A percentile compares a stretch with the other conserved stretches of the same genome.
Conservation (phyloP, 306 rosid species). For the Fagus sylvatica region DNA sequence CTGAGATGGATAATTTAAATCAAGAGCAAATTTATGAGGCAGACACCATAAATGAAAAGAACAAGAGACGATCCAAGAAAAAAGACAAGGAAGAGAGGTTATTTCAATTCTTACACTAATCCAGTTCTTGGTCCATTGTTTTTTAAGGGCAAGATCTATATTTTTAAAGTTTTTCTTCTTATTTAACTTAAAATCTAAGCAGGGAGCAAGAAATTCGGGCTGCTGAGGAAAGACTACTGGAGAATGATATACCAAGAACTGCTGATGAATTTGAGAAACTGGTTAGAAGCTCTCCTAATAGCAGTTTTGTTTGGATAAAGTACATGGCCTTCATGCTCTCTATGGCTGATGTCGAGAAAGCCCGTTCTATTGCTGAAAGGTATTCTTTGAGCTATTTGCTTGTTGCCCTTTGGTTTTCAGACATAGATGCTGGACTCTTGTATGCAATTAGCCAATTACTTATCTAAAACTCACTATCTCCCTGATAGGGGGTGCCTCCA, state of each 20-base stretch:
- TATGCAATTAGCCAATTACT: not conserved
- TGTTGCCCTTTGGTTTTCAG: not conserved
- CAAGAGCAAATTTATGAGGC: slow-evolving; percentile 43
- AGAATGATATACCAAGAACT: slow-evolving; percentile 77
- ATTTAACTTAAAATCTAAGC: slow-evolving; percentile 16
- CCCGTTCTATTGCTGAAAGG: slow-evolving; percentile 94
- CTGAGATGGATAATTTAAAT: slow-evolving; percentile 35
- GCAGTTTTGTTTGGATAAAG: slow-evolving; percentile 85
- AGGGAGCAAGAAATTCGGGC: slow-evolving; percentile 76
- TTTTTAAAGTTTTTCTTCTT: not conserved
- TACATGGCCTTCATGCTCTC: slow-evolving; percentile 82
- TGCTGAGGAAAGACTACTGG: slow-evolving; percentile 84
- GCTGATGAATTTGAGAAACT: slow-evolving; percentile 92
- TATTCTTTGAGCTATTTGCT: slow-evolving; percentile 17
- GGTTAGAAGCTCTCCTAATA: slow-evolving; percentile 85
- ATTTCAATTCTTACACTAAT: slow-evolving; percentile 18
- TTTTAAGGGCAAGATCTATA: not conserved
- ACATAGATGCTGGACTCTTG: not conserved
- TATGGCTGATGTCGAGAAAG: slow-evolving; percentile 78
- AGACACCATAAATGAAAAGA: slow-evolving; percentile 46
- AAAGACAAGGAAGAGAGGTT: slow-evolving; percentile 76
- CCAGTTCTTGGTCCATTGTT: slow-evolving; percentile 1
- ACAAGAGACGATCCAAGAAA: slow-evolving; percentile 60
- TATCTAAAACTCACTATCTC: not conserved
- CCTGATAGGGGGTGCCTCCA: not conserved